Conservation (phyloP, 179 eudicot genomes). For the Silene vulgaris region DNA sequence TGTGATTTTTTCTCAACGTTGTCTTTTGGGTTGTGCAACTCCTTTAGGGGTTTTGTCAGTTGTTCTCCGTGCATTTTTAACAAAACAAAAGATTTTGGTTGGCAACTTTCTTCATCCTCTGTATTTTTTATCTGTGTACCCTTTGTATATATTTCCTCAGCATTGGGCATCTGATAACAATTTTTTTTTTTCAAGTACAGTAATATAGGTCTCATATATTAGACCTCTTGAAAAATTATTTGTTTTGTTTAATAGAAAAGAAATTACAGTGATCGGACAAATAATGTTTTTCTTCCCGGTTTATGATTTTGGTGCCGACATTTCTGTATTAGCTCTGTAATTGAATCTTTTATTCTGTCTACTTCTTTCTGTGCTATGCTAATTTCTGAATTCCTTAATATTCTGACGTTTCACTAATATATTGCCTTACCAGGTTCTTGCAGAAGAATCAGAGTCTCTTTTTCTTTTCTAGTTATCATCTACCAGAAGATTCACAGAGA, state of each 20-base stretch:
- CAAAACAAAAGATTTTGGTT: too few species aligned
- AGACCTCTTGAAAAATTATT: too few species aligned
- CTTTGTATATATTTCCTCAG: too few species aligned
- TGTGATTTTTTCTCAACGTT: too few species aligned
- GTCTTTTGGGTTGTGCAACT: too few species aligned
- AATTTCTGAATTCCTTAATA: not conserved
- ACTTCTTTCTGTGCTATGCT: not conserved
- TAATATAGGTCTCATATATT: too few species aligned
- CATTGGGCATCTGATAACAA: too few species aligned
- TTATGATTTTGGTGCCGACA: not conserved
- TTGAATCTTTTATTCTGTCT: not conserved
- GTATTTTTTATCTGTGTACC: too few species aligned
- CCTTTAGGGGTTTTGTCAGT: too few species aligned
- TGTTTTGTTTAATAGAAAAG: not conserved
- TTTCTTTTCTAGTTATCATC: conserved; percentile 50
- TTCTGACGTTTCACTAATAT: not conserved
- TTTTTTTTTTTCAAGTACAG: too few species aligned
- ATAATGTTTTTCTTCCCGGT: not conserved
- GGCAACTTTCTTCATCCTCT: too few species aligned
- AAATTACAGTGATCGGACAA: not conserved
- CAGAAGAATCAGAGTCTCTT: conserved; percentile 53
- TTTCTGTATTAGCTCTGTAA: not conserved
- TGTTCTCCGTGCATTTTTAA: too few species aligned
- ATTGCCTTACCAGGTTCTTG: conserved; percentile 51
- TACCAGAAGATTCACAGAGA: conserved; percentile 25